Conservation (phyloP, 257 asterid species). For the Solanum etuberosum region DNA sequence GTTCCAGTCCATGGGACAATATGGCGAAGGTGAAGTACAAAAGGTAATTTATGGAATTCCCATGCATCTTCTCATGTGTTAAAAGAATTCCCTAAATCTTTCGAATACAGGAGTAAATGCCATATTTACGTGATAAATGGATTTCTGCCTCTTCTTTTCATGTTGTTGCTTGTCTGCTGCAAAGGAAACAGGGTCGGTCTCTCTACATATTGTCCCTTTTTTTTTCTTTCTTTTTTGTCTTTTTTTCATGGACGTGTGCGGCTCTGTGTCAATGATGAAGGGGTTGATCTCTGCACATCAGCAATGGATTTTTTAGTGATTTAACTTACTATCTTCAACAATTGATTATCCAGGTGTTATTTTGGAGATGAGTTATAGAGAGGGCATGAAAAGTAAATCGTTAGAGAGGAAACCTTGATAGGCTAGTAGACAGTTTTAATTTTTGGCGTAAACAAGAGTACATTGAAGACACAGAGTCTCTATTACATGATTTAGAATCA, state of each 20-base stretch:
- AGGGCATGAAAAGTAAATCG: neutral
- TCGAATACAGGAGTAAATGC: neutral
- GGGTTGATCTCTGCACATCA: neutral
- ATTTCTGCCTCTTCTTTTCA: neutral
- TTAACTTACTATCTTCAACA: neutral
- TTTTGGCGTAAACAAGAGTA: neutral
- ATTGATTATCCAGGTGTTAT: neutral
- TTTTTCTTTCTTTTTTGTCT: neutral
- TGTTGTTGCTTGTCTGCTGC: neutral
- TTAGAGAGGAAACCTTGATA: neutral
- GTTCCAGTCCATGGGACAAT: constrained; percentile 93
- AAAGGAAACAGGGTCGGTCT: neutral
- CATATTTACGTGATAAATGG: neutral
- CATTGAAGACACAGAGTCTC: neutral
- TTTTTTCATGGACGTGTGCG: neutral
- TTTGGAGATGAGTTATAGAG: neutral
- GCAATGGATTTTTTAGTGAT: neutral
- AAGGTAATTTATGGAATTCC: constrained; percentile 30
- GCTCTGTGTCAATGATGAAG: neutral
- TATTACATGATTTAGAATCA: neutral
- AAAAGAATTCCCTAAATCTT: neutral
- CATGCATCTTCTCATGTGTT: neutral
- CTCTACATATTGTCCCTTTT: neutral
- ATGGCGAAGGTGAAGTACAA: constrained; percentile 81
- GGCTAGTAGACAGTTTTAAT: neutral